Evolutionary conservation across 495 filamentous ascomycete genomes (phyloP).

Genomic region (Talaromyces adpressus): DNA sequence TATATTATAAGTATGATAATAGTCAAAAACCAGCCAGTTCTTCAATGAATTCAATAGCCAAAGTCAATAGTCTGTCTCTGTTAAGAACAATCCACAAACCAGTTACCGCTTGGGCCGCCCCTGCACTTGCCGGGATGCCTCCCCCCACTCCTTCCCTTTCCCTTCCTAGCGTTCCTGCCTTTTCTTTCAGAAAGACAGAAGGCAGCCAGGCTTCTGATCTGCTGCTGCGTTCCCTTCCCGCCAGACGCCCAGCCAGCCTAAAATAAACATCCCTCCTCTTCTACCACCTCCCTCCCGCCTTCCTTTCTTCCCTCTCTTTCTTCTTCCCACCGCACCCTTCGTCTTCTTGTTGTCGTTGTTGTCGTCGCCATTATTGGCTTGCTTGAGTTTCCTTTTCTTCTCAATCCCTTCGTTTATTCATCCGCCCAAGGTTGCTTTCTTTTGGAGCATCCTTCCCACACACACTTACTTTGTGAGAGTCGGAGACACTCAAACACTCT

Average conservation of each 20-base stretch:
- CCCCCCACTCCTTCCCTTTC: slow-evolving; percentile 3
- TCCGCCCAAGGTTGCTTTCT: not conserved
- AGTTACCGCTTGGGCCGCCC: slow-evolving; percentile 4
- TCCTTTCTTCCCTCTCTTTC: slow-evolving; percentile 15
- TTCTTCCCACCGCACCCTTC: not conserved
- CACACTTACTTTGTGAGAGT: not conserved
- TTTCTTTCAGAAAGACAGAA: not conserved
- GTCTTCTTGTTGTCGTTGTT: not conserved
- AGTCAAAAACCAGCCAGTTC: not conserved
- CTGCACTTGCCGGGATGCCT: not conserved
- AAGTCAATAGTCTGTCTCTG: not conserved
- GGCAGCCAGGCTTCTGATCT: not conserved
- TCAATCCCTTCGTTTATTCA: not conserved
- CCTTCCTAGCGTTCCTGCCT: not conserved
- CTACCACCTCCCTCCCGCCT: not conserved
- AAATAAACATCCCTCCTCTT: slow-evolving; percentile 11
- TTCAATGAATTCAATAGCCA: not conserved
- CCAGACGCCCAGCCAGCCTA: not conserved
- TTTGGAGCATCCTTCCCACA: not conserved
- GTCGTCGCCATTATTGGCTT: slow-evolving; percentile 10
- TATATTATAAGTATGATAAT: not conserved
- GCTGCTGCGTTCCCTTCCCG: too few relatives aligned
- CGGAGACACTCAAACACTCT: slow-evolving; percentile 6
- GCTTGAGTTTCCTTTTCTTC: slow-evolving; percentile 13
- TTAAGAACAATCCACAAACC: slow-evolving; percentile 5